phyloP scores from a whole-genome alignment of 768 basidiomycete species.

The Suillus subluteus region DNA sequence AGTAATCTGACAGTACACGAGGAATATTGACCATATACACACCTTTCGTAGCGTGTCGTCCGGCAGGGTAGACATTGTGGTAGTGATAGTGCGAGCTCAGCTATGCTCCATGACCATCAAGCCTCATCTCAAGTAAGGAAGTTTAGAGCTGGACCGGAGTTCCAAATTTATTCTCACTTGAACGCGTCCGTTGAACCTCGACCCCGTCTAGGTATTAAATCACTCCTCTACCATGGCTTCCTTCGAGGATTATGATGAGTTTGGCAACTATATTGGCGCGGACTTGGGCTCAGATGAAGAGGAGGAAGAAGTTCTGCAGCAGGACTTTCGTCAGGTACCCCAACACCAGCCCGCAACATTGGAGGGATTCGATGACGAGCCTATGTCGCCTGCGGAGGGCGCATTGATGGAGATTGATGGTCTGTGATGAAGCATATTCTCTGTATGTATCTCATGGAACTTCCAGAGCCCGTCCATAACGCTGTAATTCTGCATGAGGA shows the following conservation, averaged over 20 bases:
- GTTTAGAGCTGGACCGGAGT: constrained; percentile 30
- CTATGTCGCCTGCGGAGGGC: constrained; percentile 54
- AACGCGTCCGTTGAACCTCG: constrained; percentile 26
- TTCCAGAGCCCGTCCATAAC: constrained; percentile 73
- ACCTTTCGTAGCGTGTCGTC: constrained; percentile 89
- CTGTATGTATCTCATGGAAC: constrained; percentile 10
- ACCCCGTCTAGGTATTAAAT: constrained; percentile 9
- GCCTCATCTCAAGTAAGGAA: background rate
- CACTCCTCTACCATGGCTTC: constrained; percentile 48
- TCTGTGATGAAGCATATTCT: constrained; percentile 34
- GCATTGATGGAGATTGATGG: constrained; percentile 89
- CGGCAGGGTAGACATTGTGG: constrained; percentile 59
- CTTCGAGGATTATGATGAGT: constrained; percentile 86
- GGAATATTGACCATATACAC: constrained; percentile 9
- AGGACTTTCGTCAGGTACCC: constrained; percentile 45
- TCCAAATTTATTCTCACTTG: constrained; percentile 34
- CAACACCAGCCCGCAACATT: constrained; percentile 55
- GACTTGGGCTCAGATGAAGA: constrained; percentile 88
- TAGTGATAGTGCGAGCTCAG: constrained; percentile 9
- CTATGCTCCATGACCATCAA: background rate
- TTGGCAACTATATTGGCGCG: constrained; percentile 97
- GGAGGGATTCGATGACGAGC: constrained; percentile 84
- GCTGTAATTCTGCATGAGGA: constrained; percentile 94
- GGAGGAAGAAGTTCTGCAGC: constrained; percentile 56
- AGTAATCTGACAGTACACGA: constrained; percentile 12